These are phyloP conservation scores for Lodderomyces metapsilosis DNA, from an alignment of 1,139 yeast genomes.

Conservation along the genomic window DNA sequence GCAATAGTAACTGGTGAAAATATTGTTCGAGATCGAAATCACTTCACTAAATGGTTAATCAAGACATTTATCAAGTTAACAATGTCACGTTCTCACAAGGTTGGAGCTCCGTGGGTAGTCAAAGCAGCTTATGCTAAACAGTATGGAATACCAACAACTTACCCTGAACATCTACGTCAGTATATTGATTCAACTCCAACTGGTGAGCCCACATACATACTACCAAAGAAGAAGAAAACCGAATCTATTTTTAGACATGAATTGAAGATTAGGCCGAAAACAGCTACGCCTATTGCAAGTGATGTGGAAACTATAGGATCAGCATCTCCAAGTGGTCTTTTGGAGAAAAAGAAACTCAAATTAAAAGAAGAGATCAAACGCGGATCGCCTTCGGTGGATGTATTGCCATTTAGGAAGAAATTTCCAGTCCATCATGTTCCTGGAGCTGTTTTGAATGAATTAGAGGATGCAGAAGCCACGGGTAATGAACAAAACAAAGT, in stretches of 20 bases:
- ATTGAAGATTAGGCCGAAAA: not conserved
- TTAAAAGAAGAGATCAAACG: slow-evolving; percentile 6
- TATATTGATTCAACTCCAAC: slow-evolving; percentile 40
- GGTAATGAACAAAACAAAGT: not conserved
- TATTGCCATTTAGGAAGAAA: slow-evolving; percentile 19
- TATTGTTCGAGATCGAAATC: slow-evolving; percentile 77
- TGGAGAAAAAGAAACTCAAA: not conserved
- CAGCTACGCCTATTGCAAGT: not conserved
- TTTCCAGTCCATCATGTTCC: slow-evolving; percentile 42
- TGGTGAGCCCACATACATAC: slow-evolving; percentile 29
- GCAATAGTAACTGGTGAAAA: slow-evolving; percentile 71
- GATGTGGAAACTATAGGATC: not conserved
- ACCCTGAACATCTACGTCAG: slow-evolving; percentile 53
- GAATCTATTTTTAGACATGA: slow-evolving; percentile 6
- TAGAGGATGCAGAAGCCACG: slow-evolving; percentile 21
- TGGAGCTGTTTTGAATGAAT: slow-evolving; percentile 20
- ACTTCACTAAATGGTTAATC: slow-evolving; percentile 86
- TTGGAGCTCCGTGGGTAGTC: slow-evolving; percentile 98
- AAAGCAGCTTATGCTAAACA: slow-evolving; percentile 67
- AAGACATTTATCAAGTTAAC: slow-evolving; percentile 87
- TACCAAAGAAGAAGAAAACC: slow-evolving; percentile 15
- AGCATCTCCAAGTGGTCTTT: not conserved
- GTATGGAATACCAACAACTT: slow-evolving; percentile 57
- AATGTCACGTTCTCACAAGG: slow-evolving; percentile 74
- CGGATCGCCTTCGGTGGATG: slow-evolving; percentile 1